Evolutionary conservation across 768 basidiomycete genomes (phyloP), one percentile per base, ranked within the genome.

Genomic region (Boletellus ananiceps): DNA sequence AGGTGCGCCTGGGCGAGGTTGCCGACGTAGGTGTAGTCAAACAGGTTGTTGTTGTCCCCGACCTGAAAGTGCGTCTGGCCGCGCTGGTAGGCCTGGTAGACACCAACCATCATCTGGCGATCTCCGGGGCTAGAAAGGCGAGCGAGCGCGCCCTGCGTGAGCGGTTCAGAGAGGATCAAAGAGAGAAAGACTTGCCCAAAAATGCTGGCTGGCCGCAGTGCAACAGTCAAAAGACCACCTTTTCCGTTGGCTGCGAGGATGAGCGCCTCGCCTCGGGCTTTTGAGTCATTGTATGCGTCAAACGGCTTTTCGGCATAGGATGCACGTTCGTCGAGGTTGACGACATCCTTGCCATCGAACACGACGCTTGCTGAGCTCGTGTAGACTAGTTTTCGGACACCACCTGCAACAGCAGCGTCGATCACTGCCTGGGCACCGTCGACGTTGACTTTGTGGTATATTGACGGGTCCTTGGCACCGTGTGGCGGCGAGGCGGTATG

Each of bases 21-120:
- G 46, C 84, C 92, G 58, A 98, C 92, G 63, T 97, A 97, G 5
- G 94, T 96, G 82, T 88, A 93, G 69, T 98, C 96, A 61, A 90
- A 93, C 4, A 98, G 70, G 65, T 98, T 98, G 55, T 79, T 83
- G 70, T 97, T 96, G 70, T 87, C 76, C 33, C 96, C 96, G 56
- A 99, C 83, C 68, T 97, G 94, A 75, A 91, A 88, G 57, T 89
- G 84, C 0, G 92, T 93, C 66, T 96, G 88, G 15, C 83, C 81
- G 38, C 82, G 78, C 60, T 86, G 76, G 66, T 90, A 86, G 4
- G 86, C 93, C 50, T 84, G 72, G 65, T 82, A 83, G 32, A 95
- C 72, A n/a, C 88, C 90, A 1, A 77, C 69, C 69, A 94, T 82
- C 55, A 81, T 76, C 66, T 96, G 93, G 9, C 90, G 81, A 61